Percentiles rank a stretch among this genome's conserved stretches.
These are phyloP conservation scores for Phyllosticta citrichinensis DNA, from an alignment of 2,329 filamentous ascomycete species.

Conservation along the genomic window DNA sequence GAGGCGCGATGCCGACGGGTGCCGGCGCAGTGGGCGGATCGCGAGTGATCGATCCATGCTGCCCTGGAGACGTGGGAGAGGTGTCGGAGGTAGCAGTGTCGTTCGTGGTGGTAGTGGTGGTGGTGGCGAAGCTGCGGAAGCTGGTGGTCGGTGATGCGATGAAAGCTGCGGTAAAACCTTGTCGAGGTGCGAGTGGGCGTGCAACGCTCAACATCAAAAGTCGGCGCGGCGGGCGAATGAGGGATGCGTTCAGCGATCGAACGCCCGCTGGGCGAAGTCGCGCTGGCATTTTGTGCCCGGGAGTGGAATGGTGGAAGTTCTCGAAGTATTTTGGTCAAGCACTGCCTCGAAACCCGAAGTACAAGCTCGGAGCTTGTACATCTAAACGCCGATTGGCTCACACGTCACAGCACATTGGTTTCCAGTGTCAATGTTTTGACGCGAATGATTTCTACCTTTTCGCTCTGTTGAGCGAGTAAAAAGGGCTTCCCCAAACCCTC, in stretches of 20 bases:
- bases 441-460: too few relatives aligned
- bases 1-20: conserved; percentile 27
- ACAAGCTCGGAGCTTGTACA: neutral
- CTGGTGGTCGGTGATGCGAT: neutral
- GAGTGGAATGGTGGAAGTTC: neutral
- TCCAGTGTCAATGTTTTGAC: too few relatives aligned
- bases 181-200: neutral
- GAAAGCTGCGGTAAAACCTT: neutral
- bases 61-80: neutral
- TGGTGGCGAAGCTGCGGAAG: conserved; percentile 3
- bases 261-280: neutral
- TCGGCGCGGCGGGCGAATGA: neutral
- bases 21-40: neutral
- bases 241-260: neutral
- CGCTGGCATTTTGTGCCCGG: neutral
- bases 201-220: neutral
- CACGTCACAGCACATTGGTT: neutral
- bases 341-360: neutral
- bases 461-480: neutral
- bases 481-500: neutral
- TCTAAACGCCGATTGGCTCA: conserved; percentile 7
- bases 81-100: neutral
- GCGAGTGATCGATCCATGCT: neutral
- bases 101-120: neutral
- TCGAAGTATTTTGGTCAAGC: neutral